Conservation (phyloP, 495 filamentous ascomycete genomes). For the Immersiella caudata region DNA sequence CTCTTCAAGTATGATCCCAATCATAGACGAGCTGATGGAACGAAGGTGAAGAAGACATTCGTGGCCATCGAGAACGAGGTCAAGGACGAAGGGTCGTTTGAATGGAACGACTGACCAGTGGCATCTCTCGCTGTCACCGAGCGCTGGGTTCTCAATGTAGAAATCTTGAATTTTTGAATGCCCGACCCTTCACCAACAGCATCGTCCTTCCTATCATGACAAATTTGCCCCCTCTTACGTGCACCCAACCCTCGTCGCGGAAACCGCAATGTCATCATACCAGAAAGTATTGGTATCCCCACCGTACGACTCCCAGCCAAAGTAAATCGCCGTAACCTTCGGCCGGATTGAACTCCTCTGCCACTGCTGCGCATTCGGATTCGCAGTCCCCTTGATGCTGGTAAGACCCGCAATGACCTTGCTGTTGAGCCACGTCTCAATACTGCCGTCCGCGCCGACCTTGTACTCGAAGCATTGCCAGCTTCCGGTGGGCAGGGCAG, state of each 20-base stretch:
- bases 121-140: no score
- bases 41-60: not conserved
- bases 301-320: conserved; percentile 63
- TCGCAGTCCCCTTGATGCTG: conserved; percentile 43
- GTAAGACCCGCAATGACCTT: conserved; percentile 53
- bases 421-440: conserved; percentile 62
- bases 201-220: no score
- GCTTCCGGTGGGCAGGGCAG: conserved; percentile 46
- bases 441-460: conserved; percentile 54
- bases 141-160: no score
- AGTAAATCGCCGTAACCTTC: conserved; percentile 57
- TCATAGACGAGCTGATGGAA: not conserved
- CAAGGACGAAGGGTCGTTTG: not conserved
- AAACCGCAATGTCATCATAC: conserved; percentile 57
- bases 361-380: conserved; percentile 57
- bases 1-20: not conserved
- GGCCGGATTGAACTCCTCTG: conserved; percentile 48
- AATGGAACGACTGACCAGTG: not conserved
- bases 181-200: no score
- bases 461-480: conserved; percentile 65
- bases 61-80: not conserved
- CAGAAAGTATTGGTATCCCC: conserved; percentile 61
- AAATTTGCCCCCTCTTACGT: conserved; percentile 1
- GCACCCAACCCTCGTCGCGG: conserved; percentile 53
- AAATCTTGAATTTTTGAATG: no score